Evolutionary conservation across 2,329 filamentous ascomycete species (phyloP), one percentile per base, ranked within the genome.

Genomic region (Fusarium kyushuense): DNA sequence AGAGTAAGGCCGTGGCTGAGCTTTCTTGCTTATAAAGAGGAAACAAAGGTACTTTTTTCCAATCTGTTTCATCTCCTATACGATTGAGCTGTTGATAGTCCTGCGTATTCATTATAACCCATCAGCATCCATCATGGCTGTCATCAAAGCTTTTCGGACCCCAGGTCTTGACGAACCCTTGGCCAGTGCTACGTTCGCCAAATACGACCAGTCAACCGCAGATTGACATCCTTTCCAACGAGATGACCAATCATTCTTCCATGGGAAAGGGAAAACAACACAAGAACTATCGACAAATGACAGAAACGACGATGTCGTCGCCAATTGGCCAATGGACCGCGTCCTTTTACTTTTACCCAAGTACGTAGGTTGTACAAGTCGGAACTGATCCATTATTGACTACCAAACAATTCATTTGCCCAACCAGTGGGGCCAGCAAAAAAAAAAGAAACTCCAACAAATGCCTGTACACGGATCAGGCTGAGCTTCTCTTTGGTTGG

Each of bases 131-230:
- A 23, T 40, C 12, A 23, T 40, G 36, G 13, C n/a, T 21, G n/a
- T 6, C 35, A 38, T 38, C 23, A 14, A 42, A 17, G 35, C 14
- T n/a, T 54, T 23, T 55, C 54, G 30, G 45, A 29, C 42, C 42
- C 51, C 23, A 35, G 43, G 52, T 36, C 55, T 53, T 65, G 63
- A 74, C 59, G 73, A 76, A 73, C 71, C 58, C 64, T 63, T 75
- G 73, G 72, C 70, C 67, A 69, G 67, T 74, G 73, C 72, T 47
- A 68, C 65, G 62, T 58, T 62, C 48, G 32, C 53, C 33, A 65
- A 68, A 74, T 72, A 70, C 70, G 71, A 72, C 55, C 10, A 71
- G 66, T 67, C 65, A 56, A 67, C 49, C 57, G 29, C 46, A 43
- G 27, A 47, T 29, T 41, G 46, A 65, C 21, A 49, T 30, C 16